Percentiles rank a stretch among this genome's conserved stretches.
phyloP scores from a whole-genome alignment of 1,284 basidiomycete species.

The Vanrija sp. region DNA sequence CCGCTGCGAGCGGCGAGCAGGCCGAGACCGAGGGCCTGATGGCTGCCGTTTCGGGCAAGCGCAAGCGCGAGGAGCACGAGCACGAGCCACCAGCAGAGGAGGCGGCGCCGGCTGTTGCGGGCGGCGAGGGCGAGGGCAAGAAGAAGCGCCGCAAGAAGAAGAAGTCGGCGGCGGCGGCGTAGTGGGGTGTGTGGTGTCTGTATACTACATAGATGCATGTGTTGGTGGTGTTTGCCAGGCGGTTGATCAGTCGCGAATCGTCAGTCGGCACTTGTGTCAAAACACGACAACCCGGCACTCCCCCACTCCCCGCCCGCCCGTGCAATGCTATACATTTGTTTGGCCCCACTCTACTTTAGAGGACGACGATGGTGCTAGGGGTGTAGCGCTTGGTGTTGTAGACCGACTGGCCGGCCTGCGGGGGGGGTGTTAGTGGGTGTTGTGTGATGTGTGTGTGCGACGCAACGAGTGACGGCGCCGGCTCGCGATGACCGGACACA shows the following conservation, averaged over 20 bases:
- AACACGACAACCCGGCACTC: too few relatives aligned
- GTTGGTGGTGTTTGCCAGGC: not conserved
- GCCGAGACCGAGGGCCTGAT: not conserved
- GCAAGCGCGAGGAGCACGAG: conserved; percentile 7
- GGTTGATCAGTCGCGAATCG: not conserved
- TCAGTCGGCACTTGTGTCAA: not conserved
- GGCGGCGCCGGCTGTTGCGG: not conserved
- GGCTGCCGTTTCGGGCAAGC: conserved; percentile 5
- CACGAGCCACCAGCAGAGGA: not conserved
- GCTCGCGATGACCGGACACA: too few relatives aligned
- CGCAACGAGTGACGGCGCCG: too few relatives aligned
- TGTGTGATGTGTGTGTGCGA: too few relatives aligned
- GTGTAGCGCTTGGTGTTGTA: conserved; percentile 82
- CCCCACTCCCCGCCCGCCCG: too few relatives aligned
- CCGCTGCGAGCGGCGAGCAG: conserved; percentile 4
- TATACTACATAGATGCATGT: not conserved
- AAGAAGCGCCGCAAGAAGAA: conserved; percentile 22
- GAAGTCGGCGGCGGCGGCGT: conserved; percentile 1
- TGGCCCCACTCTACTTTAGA: conserved; percentile 27
- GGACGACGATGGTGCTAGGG: conserved; percentile 55
- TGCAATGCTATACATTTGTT: conserved; percentile 1
- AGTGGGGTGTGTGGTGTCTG: not conserved
- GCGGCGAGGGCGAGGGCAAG: conserved; percentile 10
- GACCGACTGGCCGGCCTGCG: conserved; percentile 70
- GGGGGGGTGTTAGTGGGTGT: not conserved